A percentile compares a stretch with the other conserved stretches of the same genome.
phyloP scores from a whole-genome alignment of 1,284 basidiomycete species.

The Melampsora larici-populina region DNA sequence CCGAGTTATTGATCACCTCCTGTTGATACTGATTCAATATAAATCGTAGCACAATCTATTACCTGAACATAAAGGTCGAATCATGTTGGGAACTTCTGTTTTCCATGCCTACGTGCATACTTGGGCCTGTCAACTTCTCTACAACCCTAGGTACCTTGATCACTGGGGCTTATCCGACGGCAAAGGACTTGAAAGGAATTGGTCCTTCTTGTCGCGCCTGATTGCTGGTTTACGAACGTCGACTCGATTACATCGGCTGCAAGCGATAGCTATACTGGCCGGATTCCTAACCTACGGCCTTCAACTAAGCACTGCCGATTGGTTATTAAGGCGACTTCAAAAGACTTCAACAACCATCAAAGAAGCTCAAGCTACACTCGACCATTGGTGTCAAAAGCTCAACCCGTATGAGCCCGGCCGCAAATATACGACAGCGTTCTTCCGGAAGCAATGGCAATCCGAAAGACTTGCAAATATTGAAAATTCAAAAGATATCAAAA shows the following conservation, averaged over 20 bases:
- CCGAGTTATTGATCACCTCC: too few relatives aligned
- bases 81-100: too few relatives aligned
- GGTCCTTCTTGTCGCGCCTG: slow-evolving; percentile 18
- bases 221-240: not conserved
- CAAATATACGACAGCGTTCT: slow-evolving; percentile 1
- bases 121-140: too few relatives aligned
- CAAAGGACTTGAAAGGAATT: slow-evolving; percentile 23
- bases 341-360: too few relatives aligned
- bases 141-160: slow-evolving; percentile 1
- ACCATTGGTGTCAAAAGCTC: too few relatives aligned
- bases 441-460: slow-evolving; percentile 4
- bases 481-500: not conserved
- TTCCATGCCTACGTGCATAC: too few relatives aligned
- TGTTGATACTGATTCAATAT: not conserved
- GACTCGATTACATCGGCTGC: slow-evolving; percentile 9
- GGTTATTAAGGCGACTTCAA: too few relatives aligned
- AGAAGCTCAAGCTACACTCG: too few relatives aligned
- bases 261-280: not conserved
- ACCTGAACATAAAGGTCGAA: not conserved
- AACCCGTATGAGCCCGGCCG: not conserved
- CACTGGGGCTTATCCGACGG: slow-evolving; percentile 31
- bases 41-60: not conserved
- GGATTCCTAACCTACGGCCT: too few relatives aligned
- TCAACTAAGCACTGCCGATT: too few relatives aligned
- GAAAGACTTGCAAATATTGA: not conserved